Percentiles rank a stretch among this genome's conserved stretches.
Conservation (phyloP, 163 green algal genomes). For the Scenedesmus sp. region DNA sequence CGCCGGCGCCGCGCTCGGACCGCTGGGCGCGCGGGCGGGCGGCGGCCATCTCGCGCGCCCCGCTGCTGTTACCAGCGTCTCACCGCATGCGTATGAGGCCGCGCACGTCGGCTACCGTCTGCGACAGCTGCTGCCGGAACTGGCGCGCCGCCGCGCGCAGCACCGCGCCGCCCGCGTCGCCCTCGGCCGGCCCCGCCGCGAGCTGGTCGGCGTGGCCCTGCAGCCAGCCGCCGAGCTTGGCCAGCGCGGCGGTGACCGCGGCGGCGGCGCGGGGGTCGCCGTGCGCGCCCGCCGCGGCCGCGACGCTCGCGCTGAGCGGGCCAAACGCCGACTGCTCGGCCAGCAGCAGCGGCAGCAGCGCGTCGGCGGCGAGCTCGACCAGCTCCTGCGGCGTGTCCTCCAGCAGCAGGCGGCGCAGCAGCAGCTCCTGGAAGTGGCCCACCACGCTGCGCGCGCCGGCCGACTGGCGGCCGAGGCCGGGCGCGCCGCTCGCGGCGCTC, state of each 20-base stretch:
- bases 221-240: constrained; percentile 29
- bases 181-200: constrained; percentile 33
- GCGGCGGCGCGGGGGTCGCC: constrained; percentile 18
- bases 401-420: constrained; percentile 70
- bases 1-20: no score
- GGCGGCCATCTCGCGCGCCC: no score
- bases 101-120: constrained; percentile 64
- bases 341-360: constrained; percentile 80
- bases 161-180: constrained; percentile 33
- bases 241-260: constrained; percentile 1
- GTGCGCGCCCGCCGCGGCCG: constrained; percentile 2
- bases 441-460: constrained; percentile 48
- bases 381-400: constrained; percentile 61
- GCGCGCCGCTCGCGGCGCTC: constrained; percentile 8
- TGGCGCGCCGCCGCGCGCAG: constrained; percentile 53
- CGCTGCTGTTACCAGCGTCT: no score
- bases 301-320: constrained; percentile 47
- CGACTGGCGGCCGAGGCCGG: constrained; percentile 14
- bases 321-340: constrained; percentile 60
- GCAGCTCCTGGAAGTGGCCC: constrained; percentile 63
- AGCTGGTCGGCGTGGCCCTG: constrained; percentile 19
- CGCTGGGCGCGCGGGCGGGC: no score
- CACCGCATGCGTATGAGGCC: constrained; percentile 64
- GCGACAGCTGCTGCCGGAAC: constrained; percentile 66
- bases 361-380: constrained; percentile 75